Base-by-base conservation (phyloP, 2,329 filamentous ascomycete species). In the Fonsecaea pugnacius region DNA sequence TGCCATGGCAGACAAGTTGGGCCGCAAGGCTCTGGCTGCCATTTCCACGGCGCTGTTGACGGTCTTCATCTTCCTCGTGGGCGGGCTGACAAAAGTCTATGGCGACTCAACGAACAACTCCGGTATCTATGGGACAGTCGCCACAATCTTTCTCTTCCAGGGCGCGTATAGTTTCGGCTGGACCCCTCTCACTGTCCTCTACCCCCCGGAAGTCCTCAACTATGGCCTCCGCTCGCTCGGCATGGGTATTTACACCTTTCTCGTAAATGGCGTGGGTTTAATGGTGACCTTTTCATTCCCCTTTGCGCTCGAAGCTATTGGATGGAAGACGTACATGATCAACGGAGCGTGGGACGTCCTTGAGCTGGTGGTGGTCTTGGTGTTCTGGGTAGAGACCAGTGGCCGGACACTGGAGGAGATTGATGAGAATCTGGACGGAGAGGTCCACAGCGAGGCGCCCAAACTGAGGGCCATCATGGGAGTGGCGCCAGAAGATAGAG, bases 161-260 rank as follows among this genome's bases (percentile, higher is more conserved):
- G 75, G 73, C 2, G 73, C 71, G 35, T 77, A 76, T 36, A 69
- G 73, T 7, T 73, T 84, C n/a, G 80, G 77, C 0, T 83, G 79
- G 79, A 84, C 81, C 6, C 82, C 82, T 2, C 69, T 85, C 30
- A 73, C 80, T 0, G 79, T 77, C 57, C 72, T 83, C 1, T 84
- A 84, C 64, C 80, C 82, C 0, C 76, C 82, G 0, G 82, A 84
- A 70, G 75, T 83, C 7, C 75, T 83, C 71, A 79, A 81, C 68
- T 83, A 82, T 67, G 78, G 79, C 0, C 80, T 83, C 51, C 78
- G 82, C 33, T 81, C 81, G 0, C 80, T 81, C 54, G 82, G 81
- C 1, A 70, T 82, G 64, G 79, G 76, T 0, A 71, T 79, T 48
- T 78, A 77, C 16, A 70, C 70, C 1, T 72, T 73, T 27, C 55